Conservation (phyloP, 73 alveolate species). For the Paramecium sonneborni region DNA sequence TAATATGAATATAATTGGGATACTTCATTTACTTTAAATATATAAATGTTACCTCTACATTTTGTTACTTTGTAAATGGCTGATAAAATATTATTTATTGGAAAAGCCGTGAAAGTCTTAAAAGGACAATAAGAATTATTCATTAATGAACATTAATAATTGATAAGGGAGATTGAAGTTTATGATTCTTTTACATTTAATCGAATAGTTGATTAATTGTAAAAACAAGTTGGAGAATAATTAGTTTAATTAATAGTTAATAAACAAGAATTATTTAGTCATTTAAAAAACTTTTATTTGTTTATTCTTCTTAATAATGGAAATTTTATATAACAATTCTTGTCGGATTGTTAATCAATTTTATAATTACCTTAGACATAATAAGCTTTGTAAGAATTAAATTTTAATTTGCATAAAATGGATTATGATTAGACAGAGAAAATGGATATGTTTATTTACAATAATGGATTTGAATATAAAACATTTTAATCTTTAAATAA, state of each 20-base stretch:
- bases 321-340: background rate
- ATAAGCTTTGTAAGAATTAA: constrained; percentile 36
- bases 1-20: constrained; percentile 52
- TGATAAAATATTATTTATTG: constrained; percentile 51
- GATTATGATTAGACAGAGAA: background rate
- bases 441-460: background rate
- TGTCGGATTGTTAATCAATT: background rate
- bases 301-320: background rate
- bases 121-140: background rate
- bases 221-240: background rate
- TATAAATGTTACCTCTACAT: background rate
- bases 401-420: background rate
- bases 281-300: background rate
- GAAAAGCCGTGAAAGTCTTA: constrained; percentile 35
- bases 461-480: constrained; percentile 49
- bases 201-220: background rate
- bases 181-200: constrained; percentile 3
- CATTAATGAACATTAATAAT: background rate
- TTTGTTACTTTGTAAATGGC: background rate
- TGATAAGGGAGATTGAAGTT: background rate
- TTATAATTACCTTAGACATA: constrained; percentile 14
- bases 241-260: constrained; percentile 11
- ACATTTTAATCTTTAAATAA: background rate
- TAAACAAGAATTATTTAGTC: background rate
- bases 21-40: constrained; percentile 47